phyloP scores from a whole-genome alignment of 192 early-diverging fungal genomes.

The Paraglomus brasilianum region DNA sequence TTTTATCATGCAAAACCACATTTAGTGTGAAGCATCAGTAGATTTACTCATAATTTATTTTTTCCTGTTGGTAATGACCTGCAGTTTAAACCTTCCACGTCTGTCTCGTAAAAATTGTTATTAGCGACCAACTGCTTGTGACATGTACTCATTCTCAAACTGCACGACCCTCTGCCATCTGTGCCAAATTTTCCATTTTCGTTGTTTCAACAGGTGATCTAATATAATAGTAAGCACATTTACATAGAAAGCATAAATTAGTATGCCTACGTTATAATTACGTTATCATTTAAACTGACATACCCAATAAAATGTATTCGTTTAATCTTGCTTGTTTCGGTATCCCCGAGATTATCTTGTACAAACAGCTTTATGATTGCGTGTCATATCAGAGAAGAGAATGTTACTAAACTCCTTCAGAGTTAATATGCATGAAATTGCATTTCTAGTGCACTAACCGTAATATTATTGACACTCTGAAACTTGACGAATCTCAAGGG shows the following conservation, averaged over 20 bases:
- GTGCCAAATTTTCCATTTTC: constrained; percentile 48
- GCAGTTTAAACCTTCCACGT: too few species aligned
- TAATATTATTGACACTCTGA: constrained; percentile 80
- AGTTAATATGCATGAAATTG: too few species aligned
- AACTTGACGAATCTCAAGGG: constrained; percentile 91
- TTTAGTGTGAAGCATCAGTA: too few species aligned
- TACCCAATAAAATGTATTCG: constrained; percentile 81
- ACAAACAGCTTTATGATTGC: constrained; percentile 57
- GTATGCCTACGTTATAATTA: background rate
- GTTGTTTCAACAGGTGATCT: constrained; percentile 44
- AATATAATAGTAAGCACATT: constrained; percentile 16
- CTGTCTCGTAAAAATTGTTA: too few species aligned
- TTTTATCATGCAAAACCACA: too few species aligned
- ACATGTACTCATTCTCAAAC: too few species aligned
- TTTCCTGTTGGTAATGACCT: too few species aligned
- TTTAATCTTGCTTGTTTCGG: constrained; percentile 79
- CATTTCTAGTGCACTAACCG: constrained; percentile 43
- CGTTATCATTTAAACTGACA: background rate
- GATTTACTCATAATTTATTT: too few species aligned
- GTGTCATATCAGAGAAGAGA: background rate
- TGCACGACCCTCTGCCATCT: constrained; percentile 29
- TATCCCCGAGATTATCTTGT: constrained; percentile 81
- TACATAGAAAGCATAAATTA: background rate
- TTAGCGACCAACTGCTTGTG: too few species aligned
- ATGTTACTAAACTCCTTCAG: too few species aligned